These are phyloP conservation scores for Chaetomium tenue DNA, from an alignment of 495 filamentous ascomycete species.

Conservation along the genomic window DNA sequence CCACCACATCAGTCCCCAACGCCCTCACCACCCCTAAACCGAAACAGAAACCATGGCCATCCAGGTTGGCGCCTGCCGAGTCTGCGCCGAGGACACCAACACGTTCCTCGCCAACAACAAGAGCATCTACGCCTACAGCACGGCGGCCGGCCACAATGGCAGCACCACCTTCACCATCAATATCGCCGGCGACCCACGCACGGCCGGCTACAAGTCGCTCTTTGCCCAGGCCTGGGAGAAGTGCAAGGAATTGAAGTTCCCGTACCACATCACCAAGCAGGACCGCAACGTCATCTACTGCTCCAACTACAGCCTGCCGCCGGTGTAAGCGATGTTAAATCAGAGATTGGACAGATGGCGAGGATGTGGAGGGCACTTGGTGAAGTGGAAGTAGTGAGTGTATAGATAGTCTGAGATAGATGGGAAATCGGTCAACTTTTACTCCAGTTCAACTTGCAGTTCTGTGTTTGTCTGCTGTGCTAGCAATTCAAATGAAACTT, in stretches of 20 bases:
- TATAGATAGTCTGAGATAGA: no score
- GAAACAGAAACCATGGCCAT: background rate
- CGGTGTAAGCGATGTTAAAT: no score
- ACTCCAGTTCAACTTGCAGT: no score
- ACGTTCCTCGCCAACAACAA: background rate
- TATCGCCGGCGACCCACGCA: background rate
- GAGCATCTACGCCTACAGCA: background rate
- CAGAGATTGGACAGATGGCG: no score
- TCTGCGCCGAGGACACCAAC: background rate
- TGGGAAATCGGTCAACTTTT: no score
- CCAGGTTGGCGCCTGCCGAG: background rate
- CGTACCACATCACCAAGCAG: background rate
- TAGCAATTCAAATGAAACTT: no score
- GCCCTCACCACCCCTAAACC: no score
- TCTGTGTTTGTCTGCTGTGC: no score
- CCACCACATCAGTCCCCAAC: background rate
- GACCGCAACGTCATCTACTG: background rate
- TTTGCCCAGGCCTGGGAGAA: background rate
- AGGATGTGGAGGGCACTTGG: background rate
- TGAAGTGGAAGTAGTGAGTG: background rate
- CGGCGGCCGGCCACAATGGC: background rate
- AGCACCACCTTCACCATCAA: background rate
- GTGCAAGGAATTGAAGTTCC: background rate
- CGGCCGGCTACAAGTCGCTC: background rate
- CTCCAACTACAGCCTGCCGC: background rate